Evolutionary conservation across 768 basidiomycete genomes (phyloP), one percentile per base, ranked within the genome.

Genomic region (Nevesoporus exiguus): DNA sequence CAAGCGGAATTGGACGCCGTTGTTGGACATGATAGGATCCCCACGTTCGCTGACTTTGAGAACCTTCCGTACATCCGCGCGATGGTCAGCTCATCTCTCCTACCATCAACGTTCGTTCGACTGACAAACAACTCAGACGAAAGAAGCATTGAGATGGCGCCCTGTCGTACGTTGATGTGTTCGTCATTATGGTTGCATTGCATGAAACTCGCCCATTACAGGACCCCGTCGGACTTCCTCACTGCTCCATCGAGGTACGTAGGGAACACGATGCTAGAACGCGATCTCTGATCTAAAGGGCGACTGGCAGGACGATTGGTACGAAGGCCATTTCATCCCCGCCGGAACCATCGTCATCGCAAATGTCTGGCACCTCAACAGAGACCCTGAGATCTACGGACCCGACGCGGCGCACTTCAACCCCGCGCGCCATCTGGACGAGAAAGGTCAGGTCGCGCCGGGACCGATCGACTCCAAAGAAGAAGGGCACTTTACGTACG

Each of bases 321-420:
- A 66, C 25, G 50, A 57, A 27, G 65, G 65, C 6, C 54, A 60
- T 52, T 58, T 56, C n/a, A 66, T 66, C 22, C 62, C 62, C 3
- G 61, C 60, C 17, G 65, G 58, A n/a, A 57, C 58, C 13, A 51
- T 39, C 36, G 37, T 52, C 41, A 39, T 59, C 14, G 22, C 56
- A n/a, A 59, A 59, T 19, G 48, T 59, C 41, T 59, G 56, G 56
- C 52, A 58, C 39, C 50, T 82, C 29, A 80, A 82, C 59, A 59
- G 66, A 13, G 73, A 75, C 4, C 60, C 65, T 22, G 63, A 55
- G 3, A 55, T 77, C 22, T 82, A 79, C 75, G 81, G 82, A 6
- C 47, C 66, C 2, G 73, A 77, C 37, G 75, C 77, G n/a, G 71
- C 63, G 25, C 65, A 71, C 37, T 80, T 80, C 60, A 66, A 66